Percentiles rank a stretch among this genome's conserved stretches.
Conservation (phyloP, 352 stramenopile genomes). For the Globisporangium viniferum region DNA sequence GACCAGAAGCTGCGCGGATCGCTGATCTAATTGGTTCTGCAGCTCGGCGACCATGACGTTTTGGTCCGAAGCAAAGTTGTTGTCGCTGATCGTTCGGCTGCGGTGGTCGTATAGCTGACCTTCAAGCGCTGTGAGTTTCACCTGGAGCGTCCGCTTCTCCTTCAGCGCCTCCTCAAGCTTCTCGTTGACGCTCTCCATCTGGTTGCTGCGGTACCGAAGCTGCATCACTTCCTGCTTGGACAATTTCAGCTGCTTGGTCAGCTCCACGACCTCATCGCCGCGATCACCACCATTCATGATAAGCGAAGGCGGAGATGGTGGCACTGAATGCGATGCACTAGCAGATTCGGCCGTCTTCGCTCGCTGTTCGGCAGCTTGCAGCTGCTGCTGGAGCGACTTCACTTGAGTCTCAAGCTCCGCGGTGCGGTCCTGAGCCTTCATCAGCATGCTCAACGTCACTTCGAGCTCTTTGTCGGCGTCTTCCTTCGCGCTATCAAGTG, state of each 20-base stretch:
- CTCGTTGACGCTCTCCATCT: constrained; percentile 66
- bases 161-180: constrained; percentile 69
- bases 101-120: constrained; percentile 78
- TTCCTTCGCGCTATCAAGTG: constrained; percentile 15
- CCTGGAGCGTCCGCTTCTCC: constrained; percentile 73
- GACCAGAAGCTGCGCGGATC: constrained; percentile 45
- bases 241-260: constrained; percentile 75
- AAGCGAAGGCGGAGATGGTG: constrained; percentile 15
- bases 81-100: constrained; percentile 58
- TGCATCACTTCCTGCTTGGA: constrained; percentile 82
- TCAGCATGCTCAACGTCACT: constrained; percentile 17
- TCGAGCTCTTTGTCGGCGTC: constrained; percentile 26
- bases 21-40: constrained; percentile 56
- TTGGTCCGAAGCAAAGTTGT: constrained; percentile 33
- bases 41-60: constrained; percentile 46
- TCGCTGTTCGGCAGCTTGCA: constrained; percentile 27
- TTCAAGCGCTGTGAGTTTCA: constrained; percentile 77
- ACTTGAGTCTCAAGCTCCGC: constrained; percentile 26
- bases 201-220: constrained; percentile 79
- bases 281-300: constrained; percentile 19
- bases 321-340: background rate
- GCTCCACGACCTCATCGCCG: constrained; percentile 46
- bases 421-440: constrained; percentile 27
- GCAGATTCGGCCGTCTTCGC: constrained; percentile 6
- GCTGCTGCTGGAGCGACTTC: constrained; percentile 42